phyloP scores from a whole-genome alignment of 2,329 filamentous ascomycete genomes.

The Aaosphaeria pasadenensis region DNA sequence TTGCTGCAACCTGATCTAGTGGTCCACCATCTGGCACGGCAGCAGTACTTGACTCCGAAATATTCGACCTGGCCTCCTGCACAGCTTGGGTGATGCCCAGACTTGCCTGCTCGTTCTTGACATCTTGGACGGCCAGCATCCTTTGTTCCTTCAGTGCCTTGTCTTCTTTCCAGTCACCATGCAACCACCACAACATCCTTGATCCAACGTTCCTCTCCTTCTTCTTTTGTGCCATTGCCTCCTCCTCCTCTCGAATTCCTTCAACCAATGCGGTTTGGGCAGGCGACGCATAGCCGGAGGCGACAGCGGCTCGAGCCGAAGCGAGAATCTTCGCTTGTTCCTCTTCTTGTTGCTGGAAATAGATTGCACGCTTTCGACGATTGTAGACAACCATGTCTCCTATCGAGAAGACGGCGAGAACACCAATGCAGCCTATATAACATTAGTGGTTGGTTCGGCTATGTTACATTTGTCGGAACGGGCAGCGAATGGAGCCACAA shows the following conservation, averaged over 20 bases:
- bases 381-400: constrained; percentile 67
- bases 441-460: not conserved
- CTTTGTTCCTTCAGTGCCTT: constrained; percentile 33
- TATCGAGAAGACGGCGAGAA: constrained; percentile 62
- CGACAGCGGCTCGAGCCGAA: constrained; percentile 43
- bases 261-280: constrained; percentile 52
- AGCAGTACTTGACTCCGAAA: constrained; percentile 4
- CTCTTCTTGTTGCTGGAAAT: constrained; percentile 53
- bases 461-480: not conserved
- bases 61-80: constrained; percentile 28
- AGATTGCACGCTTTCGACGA: constrained; percentile 61
- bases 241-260: constrained; percentile 62
- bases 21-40: constrained; percentile 38
- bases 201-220: constrained; percentile 28
- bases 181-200: constrained; percentile 32
- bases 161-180: constrained; percentile 38
- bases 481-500: not conserved
- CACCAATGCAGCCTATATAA: constrained; percentile 53
- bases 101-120: constrained; percentile 22
- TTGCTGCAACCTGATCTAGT: constrained; percentile 45
- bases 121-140: constrained; percentile 26
- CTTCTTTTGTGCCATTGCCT: constrained; percentile 40
- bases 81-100: constrained; percentile 29
- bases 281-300: constrained; percentile 44
- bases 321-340: constrained; percentile 42